Evolutionary conservation across 2,329 filamentous ascomycete genomes (phyloP).

Genomic region (Chaetomium olivaceum): DNA sequence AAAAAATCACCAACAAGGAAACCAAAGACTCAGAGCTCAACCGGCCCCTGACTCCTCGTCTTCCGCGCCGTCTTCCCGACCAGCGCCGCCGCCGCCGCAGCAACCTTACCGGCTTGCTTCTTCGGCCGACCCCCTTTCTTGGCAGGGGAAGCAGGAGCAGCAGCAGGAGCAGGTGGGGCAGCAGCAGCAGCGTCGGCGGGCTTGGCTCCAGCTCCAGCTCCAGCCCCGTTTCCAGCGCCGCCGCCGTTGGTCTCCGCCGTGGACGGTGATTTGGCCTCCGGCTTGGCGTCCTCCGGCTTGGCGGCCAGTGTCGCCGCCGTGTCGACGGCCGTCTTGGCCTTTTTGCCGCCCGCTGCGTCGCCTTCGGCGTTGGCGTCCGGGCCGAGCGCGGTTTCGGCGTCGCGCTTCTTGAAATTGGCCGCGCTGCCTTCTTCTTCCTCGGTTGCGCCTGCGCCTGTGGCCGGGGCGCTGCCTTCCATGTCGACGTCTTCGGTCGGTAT

Average conservation of each 20-base stretch:
- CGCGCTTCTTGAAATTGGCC: constrained; percentile 13
- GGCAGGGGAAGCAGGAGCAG: constrained; percentile 9
- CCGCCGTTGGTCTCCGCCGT: not conserved
- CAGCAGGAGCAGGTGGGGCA: constrained; percentile 1
- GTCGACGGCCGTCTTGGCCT: constrained; percentile 8
- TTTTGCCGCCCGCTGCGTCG: constrained; percentile 8
- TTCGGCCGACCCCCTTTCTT: constrained; percentile 41
- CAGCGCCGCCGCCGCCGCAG: constrained; percentile 12
- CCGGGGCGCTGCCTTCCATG: constrained; percentile 7
- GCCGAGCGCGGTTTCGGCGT: constrained; percentile 11
- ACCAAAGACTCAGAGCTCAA: constrained; percentile 18
- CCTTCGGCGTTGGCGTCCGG: constrained; percentile 7
- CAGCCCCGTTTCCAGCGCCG: too few relatives aligned
- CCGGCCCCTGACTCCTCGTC: constrained; percentile 35
- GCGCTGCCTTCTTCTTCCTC: not conserved
- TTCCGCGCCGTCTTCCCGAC: constrained; percentile 32
- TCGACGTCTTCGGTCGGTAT: constrained; percentile 21
- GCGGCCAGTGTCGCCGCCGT: not conserved
- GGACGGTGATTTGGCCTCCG: not conserved
- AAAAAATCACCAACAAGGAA: not conserved
- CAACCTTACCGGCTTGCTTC: constrained; percentile 36
- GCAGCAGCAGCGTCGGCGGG: not conserved
- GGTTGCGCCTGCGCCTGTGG: not conserved
- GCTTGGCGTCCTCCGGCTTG: not conserved
- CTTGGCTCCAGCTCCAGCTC: not conserved